These are phyloP conservation scores for Lasiosphaeria miniovina DNA, from an alignment of 495 filamentous ascomycete genomes.

Conservation along the genomic window DNA sequence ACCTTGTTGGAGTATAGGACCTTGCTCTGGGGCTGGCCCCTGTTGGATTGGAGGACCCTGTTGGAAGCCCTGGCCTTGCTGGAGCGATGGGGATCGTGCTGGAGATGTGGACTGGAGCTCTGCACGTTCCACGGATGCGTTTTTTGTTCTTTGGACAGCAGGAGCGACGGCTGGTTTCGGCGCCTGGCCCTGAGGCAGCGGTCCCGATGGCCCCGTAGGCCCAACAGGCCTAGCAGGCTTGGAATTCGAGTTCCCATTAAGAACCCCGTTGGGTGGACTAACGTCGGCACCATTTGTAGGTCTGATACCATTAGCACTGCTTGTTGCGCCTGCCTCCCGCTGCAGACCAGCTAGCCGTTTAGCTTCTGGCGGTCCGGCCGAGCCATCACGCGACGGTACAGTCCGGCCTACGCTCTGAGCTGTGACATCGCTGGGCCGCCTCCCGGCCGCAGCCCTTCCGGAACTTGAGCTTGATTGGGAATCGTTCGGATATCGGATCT, in stretches of 20 bases:
- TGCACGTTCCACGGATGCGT: conserved; percentile 41
- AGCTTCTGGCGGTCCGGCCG: conserved; percentile 54
- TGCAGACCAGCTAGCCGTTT: conserved; percentile 50
- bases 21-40: conserved; percentile 27
- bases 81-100: conserved; percentile 53
- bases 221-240: conserved; percentile 68
- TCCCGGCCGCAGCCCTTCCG: conserved; percentile 31
- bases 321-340: conserved; percentile 54
- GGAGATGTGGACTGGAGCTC: conserved; percentile 37
- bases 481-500: conserved; percentile 92
- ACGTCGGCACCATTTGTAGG: conserved; percentile 34
- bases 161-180: conserved; percentile 58
- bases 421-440: conserved; percentile 41
- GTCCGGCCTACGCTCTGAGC: conserved; percentile 34
- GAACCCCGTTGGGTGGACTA: conserved; percentile 26
- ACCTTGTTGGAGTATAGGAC: not conserved
- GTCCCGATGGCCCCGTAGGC: conserved; percentile 71
- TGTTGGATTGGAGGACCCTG: conserved; percentile 55
- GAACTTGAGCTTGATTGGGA: conserved; percentile 49
- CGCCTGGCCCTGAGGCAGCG: conserved; percentile 82
- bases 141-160: conserved; percentile 31
- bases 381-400: conserved; percentile 60
- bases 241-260: conserved; percentile 44
- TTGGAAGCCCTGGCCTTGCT: conserved; percentile 41
- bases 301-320: conserved; percentile 36